Conservation (phyloP, 805 yeast species). For the Tetrapisispora namnaoensis region DNA sequence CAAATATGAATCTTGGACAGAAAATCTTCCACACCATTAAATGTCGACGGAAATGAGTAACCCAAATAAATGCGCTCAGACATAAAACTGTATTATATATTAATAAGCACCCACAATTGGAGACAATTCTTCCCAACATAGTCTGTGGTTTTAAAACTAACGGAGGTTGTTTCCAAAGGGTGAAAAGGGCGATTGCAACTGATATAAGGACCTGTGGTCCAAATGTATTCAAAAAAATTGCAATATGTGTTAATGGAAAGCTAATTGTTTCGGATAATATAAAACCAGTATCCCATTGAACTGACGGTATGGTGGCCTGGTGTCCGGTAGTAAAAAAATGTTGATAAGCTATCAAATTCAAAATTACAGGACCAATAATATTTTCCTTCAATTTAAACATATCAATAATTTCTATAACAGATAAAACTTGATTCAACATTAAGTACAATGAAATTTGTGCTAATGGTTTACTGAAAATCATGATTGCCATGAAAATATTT, state of each 20-base stretch:
- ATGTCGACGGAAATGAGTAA: constrained; percentile 81
- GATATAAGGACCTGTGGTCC: constrained; percentile 72
- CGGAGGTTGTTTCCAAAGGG: constrained; percentile 77
- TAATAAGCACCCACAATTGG: constrained; percentile 57
- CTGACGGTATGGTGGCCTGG: constrained; percentile 88
- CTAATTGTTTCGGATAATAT: constrained; percentile 60
- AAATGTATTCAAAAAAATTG: constrained; percentile 70
- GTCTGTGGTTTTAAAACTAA: constrained; percentile 60
- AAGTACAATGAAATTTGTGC: constrained; percentile 71
- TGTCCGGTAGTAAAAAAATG: constrained; percentile 93
- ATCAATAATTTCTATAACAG: constrained; percentile 67
- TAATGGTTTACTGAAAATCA: constrained; percentile 75
- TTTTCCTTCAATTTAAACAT: constrained; percentile 58
- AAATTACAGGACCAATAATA: constrained; percentile 60
- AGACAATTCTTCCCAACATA: constrained; percentile 56
- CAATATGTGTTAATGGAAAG: constrained; percentile 79
- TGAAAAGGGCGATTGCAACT: constrained; percentile 61
- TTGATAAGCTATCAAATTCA: constrained; percentile 66
- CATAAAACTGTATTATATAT: constrained; percentile 64
- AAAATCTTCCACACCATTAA: constrained; percentile 98
- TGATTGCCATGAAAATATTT: constrained; percentile 55
- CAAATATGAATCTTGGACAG: constrained; percentile 91
- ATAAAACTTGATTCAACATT: constrained; percentile 60
- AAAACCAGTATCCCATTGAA: constrained; percentile 94
- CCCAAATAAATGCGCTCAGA: constrained; percentile 68